phyloP scores from a whole-genome alignment of 495 filamentous ascomycete genomes.

The Aspergillus avenaceus region DNA sequence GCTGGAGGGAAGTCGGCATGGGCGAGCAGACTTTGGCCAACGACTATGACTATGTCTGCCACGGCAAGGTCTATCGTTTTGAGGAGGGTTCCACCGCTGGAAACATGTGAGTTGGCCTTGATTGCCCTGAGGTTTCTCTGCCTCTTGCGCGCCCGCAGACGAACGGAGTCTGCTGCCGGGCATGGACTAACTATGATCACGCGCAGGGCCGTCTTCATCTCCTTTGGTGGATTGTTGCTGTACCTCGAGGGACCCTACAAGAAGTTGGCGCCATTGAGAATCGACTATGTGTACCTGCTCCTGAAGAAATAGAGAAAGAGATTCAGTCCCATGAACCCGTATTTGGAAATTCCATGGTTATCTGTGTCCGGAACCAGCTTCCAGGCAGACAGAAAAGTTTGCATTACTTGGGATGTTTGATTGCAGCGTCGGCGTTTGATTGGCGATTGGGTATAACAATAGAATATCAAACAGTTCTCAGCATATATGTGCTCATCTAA shows the following conservation, averaged over 20 bases:
- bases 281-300: conserved; percentile 91
- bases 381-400: conserved; percentile 10
- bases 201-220: conserved; percentile 81
- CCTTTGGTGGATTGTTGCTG: conserved; percentile 87
- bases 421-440: conserved; percentile 30
- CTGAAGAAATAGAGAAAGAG: conserved; percentile 68
- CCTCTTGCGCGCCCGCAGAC: neutral
- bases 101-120: conserved; percentile 67
- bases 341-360: neutral
- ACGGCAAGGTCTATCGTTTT: conserved; percentile 97
- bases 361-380: neutral
- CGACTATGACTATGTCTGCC: conserved; percentile 93
- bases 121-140: neutral
- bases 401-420: conserved; percentile 12
- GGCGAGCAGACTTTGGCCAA: conserved; percentile 80
- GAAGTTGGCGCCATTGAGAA: conserved; percentile 82
- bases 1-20: conserved; percentile 75
- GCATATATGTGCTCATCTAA: neutral
- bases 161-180: neutral
- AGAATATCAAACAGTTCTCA: conserved; percentile 17
- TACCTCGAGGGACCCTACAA: conserved; percentile 91
- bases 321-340: neutral
- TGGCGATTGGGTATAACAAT: conserved; percentile 25
- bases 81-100: conserved; percentile 76
- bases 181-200: conserved; percentile 1